Evolutionary conservation across 164 flowering plant genomes (phyloP), one percentile per base, ranked within the genome.

Genomic region (Liquidambar formosana): DNA sequence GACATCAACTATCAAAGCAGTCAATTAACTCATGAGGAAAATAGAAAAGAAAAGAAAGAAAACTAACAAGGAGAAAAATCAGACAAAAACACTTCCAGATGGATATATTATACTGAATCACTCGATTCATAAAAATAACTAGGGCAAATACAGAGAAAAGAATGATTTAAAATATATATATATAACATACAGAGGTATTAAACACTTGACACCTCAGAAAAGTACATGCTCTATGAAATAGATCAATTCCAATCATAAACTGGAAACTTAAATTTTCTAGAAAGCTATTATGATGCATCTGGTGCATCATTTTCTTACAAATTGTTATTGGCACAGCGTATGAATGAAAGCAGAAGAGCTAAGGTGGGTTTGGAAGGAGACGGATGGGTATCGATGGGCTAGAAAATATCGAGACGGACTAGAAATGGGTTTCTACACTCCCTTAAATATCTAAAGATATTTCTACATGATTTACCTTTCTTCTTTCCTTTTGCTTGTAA

Each of bases 401-500:
- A 1, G 22, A 44, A 11, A 61, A 41, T 41, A 33, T 28, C 12
- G 18, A 15, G 15, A 28, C 21, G 63, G 46, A 8, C 26, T 16
- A 49, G n/a, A n/a, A 18, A 10, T 14, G 13, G 26, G 21, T 18
- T 59, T 23, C 44, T 18, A 28, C 18, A 27, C 26, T 25, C 68
- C 38, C 11, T 49, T 9, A 28, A 33, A 13, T 23, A 5, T 10
- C 44, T 33, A 41, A 19, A 52, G 27, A 53, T 19, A 61, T 38
- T 45, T 57, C 48, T 48, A 33, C 22, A 19, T 21, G 52, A 9
- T 51, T 52, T 49, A 28, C 61, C 44, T n/a, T n/a, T n/a, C n/a
- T 61, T 44, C 69, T 63, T 65, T 59, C 70, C 69, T 47, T 52
- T 58, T 18, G 67, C 75, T 77, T 64, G 61, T 79, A 83, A 80